Conservation (phyloP, 176 grass and related monocot species). For the Zoysia pacifica region DNA sequence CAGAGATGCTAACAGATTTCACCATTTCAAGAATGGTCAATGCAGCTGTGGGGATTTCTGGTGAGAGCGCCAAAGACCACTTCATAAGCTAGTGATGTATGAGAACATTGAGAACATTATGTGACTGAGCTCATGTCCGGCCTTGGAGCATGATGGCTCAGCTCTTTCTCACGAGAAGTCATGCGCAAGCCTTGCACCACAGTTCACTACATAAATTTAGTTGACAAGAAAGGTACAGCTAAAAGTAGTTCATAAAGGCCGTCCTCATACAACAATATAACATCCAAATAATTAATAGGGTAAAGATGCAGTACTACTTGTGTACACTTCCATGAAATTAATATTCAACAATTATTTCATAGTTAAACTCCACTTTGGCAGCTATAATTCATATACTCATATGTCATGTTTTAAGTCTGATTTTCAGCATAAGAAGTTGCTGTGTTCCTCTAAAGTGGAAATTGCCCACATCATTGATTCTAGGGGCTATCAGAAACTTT, state of each 20-base stretch:
- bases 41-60: slow-evolving; percentile 89
- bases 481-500: neutral
- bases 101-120: neutral
- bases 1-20: slow-evolving; percentile 76
- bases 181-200: neutral
- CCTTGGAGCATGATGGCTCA: neutral
- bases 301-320: neutral
- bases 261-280: no score
- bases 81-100: neutral
- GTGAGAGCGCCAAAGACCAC: slow-evolving; percentile 40
- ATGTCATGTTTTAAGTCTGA: neutral
- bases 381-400: neutral
- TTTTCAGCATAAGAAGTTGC: neutral
- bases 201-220: neutral
- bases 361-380: neutral
- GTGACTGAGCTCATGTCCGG: neutral
- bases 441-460: neutral
- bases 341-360: neutral
- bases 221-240: neutral
- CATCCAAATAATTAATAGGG: neutral
- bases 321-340: neutral
- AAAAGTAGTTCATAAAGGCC: neutral
- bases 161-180: neutral
- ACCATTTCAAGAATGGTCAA: slow-evolving; percentile 73
- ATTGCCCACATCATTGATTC: slow-evolving; percentile 1